Conservation (phyloP, 345 rosid species). For the Melaleuca quinquenervia region DNA sequence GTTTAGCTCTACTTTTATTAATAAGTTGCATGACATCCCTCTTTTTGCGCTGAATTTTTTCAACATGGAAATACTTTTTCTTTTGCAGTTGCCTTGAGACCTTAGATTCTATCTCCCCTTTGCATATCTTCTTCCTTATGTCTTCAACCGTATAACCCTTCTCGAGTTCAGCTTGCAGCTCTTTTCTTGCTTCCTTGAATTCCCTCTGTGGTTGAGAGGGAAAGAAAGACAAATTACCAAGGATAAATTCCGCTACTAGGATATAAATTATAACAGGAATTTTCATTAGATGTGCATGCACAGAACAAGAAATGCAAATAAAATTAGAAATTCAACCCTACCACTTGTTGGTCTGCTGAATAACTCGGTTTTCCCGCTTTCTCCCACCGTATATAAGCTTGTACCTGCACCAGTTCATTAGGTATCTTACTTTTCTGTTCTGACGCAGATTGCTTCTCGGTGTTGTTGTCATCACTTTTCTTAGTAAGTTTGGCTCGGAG, state of each 20-base stretch:
- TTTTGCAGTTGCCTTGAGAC: constrained; percentile 18
- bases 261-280: neutral
- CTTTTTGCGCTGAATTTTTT: constrained; percentile 66
- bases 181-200: constrained; percentile 63
- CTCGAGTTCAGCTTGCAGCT: constrained; percentile 44
- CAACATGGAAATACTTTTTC: constrained; percentile 24
- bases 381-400: constrained; percentile 68
- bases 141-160: constrained; percentile 51
- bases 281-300: neutral
- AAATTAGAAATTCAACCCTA: neutral
- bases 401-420: constrained; percentile 49
- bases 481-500: constrained; percentile 54
- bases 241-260: neutral
- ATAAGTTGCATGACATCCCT: constrained; percentile 65
- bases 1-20: constrained; percentile 31
- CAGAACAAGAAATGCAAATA: neutral
- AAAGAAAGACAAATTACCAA: neutral
- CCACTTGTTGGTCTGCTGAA: constrained; percentile 27
- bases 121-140: constrained; percentile 33
- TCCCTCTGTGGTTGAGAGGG: constrained; percentile 29
- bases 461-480: constrained; percentile 34
- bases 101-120: constrained; percentile 42
- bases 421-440: constrained; percentile 32
- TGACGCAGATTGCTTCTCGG: constrained; percentile 20
- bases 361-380: constrained; percentile 66